Base-by-base conservation (phyloP, 2,329 filamentous ascomycete species). In the Hysterium pulicare region DNA sequence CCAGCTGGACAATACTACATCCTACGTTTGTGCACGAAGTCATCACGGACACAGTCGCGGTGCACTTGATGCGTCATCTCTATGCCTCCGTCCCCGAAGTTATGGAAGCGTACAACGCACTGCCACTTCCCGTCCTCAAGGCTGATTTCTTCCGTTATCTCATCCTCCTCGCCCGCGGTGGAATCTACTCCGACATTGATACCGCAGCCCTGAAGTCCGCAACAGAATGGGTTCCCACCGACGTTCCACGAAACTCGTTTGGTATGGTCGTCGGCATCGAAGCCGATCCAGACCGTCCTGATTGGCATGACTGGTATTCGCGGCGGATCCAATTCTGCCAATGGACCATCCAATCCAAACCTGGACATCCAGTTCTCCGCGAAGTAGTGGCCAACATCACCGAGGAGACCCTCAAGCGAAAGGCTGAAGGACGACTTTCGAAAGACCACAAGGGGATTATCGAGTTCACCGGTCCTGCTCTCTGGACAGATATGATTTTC, bases 281-380 rank as follows among this genome's bases (percentile, higher is more conserved):
- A 72, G 93, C 93, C 4, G 93, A 98, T 62, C 90, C 93, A 0
- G 90, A 97, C 67, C 82, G 93, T 36, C 79, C 81, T 3, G 93
- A 98, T 66, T 98, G 93, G 93, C 78, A 82, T 26, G 75, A 95
- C 1, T 97, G 91, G 93, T 98, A 97, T 73, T 93, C 89, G 50
- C 86, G 93, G 46, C 82, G 91, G 50, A 90, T 98, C 47, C 93
- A 97, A 65, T 97, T 98, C 69, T 98, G 93, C 71, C 93, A 98
- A 67, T 98, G 93, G 93, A 98, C 93, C 1, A 96, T 98, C 49
- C 91, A 97, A 68, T 75, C 87, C 44, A 98, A 98, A 69, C 86
- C 91, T 0, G 93, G 93, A 9, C 93, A 98, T 64, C 93, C 93
- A 0, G 82, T 95, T 10, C 77, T 98, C 45, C 82, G 90, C 48